Percentiles rank a stretch among this genome's conserved stretches.
phyloP scores from a whole-genome alignment of 2,329 filamentous ascomycete genomes.

The Epichloe scottii region DNA sequence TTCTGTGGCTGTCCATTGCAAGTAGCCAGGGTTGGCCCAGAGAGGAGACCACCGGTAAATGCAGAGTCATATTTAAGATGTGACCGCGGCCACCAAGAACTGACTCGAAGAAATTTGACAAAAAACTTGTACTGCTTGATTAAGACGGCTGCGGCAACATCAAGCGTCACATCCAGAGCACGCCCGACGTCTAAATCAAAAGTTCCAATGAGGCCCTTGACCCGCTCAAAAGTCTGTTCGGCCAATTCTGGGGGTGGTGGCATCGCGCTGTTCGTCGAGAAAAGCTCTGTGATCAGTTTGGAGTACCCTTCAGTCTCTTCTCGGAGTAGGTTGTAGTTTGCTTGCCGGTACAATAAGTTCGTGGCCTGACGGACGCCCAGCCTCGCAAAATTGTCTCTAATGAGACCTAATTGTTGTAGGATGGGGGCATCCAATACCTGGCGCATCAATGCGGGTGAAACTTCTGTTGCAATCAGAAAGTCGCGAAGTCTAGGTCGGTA shows the following conservation, averaged over 20 bases:
- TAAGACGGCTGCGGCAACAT: constrained; percentile 86
- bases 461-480: constrained; percentile 59
- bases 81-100: constrained; percentile 90
- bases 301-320: constrained; percentile 97
- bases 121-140: constrained; percentile 93
- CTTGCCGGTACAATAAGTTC: constrained; percentile 85
- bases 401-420: constrained; percentile 63
- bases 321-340: constrained; percentile 88
- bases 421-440: constrained; percentile 70
- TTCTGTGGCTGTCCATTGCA: constrained; percentile 49
- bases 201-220: constrained; percentile 90
- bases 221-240: constrained; percentile 75
- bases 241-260: constrained; percentile 65
- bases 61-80: constrained; percentile 27
- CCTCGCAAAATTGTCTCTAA: constrained; percentile 72
- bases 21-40: constrained; percentile 69
- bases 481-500: constrained; percentile 43
- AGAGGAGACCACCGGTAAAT: constrained; percentile 52
- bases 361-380: constrained; percentile 83
- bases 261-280: constrained; percentile 68
- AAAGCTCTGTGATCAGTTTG: constrained; percentile 90
- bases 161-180: constrained; percentile 85
- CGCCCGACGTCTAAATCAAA: constrained; percentile 95
- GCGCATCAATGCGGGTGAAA: constrained; percentile 62
- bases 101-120: constrained; percentile 84